Conservation (phyloP, 805 yeast species). For the Yamadazyma insecticola region DNA sequence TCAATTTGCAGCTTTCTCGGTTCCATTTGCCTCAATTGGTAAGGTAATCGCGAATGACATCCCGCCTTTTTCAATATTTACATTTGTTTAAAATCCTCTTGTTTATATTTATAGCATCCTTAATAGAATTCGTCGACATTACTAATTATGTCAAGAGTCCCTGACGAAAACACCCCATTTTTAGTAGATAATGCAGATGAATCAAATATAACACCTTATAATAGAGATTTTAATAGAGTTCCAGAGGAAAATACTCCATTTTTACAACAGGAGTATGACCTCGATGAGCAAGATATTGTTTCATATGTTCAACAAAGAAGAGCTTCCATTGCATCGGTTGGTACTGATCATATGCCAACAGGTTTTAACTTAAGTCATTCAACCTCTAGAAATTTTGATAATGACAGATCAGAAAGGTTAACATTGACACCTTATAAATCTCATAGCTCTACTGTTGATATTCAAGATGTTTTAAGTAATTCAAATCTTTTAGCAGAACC, state of each 20-base stretch:
- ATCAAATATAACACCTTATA: slow-evolving; percentile 2
- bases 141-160: slow-evolving; percentile 7
- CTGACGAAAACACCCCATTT: slow-evolving; percentile 14
- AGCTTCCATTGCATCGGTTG: slow-evolving; percentile 32
- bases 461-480: slow-evolving; percentile 6
- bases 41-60: too few species aligned
- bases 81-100: too few species aligned
- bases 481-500: slow-evolving; percentile 33
- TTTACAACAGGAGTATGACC: slow-evolving; percentile 12
- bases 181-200: slow-evolving; percentile 2
- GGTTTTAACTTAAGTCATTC: slow-evolving; percentile 1
- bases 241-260: too few species aligned
- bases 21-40: too few species aligned
- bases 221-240: slow-evolving; percentile 6
- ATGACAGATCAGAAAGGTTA: slow-evolving; percentile 1
- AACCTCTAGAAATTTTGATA: slow-evolving; percentile 1
- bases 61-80: too few species aligned
- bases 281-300: slow-evolving; percentile 33
- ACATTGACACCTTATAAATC: slow-evolving; percentile 17
- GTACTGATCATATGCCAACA: slow-evolving; percentile 16
- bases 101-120: too few species aligned
- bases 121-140: too few species aligned
- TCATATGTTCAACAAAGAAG: slow-evolving; percentile 36
- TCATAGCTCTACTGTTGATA: slow-evolving; percentile 7
- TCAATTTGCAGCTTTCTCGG: too few species aligned